A percentile compares a stretch with the other conserved stretches of the same genome.
These are phyloP conservation scores for Sideroxylon spinosum DNA, from an alignment of 179 eudicot genomes.

Conservation along the genomic window DNA sequence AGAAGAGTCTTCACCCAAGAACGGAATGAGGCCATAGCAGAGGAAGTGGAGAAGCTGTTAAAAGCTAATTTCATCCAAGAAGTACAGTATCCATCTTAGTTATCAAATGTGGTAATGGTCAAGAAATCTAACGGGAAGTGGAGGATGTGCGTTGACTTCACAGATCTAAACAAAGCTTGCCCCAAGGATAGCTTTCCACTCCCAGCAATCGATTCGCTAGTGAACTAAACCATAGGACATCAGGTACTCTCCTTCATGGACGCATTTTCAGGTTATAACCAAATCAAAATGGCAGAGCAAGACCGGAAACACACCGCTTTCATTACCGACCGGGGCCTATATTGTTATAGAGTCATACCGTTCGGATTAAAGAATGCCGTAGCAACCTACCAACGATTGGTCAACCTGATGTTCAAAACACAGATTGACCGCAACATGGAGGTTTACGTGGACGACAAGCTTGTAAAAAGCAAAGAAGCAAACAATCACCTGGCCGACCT, in stretches of 20 bases:
- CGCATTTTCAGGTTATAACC: not conserved
- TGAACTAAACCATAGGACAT: not conserved
- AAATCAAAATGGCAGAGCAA: not conserved
- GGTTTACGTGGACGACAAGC: not conserved
- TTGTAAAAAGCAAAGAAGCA: not conserved
- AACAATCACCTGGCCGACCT: not conserved
- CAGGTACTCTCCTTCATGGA: not conserved
- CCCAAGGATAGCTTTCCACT: no score
- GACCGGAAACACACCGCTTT: not conserved
- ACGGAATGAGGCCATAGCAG: no score
- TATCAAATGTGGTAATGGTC: no score
- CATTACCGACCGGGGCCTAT: not conserved
- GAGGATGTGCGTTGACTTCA: no score
- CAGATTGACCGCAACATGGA: not conserved
- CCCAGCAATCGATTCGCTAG: not conserved
- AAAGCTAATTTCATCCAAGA: no score
- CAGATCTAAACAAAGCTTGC: not conserved
- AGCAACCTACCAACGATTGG: not conserved
- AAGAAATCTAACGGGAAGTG: no score
- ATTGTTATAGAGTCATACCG: not conserved
- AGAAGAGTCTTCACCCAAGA: no score
- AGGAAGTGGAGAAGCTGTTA: no score
- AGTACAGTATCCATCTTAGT: no score
- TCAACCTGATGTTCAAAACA: not conserved
- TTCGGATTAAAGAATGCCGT: not conserved